Percentiles rank a stretch among this genome's conserved stretches.
Conservation (phyloP, 1,284 basidiomycete species). For the Pseudozyma pruni region DNA sequence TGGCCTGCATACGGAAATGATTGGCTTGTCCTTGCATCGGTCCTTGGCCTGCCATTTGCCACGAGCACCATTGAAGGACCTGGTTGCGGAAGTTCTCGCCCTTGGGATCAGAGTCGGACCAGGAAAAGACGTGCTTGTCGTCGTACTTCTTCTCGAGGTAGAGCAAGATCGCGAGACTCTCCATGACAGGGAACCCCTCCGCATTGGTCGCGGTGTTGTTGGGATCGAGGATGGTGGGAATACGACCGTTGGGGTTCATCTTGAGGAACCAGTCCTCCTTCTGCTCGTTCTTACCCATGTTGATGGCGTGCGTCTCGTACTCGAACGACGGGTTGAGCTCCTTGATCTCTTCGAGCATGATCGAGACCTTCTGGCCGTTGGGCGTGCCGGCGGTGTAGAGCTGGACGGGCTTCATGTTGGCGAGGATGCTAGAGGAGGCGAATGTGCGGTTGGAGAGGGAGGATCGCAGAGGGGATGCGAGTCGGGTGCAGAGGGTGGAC, state of each 20-base stretch:
- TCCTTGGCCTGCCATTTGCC: conserved; percentile 28
- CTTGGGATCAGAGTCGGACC: conserved; percentile 43
- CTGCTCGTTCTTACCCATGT: conserved; percentile 79
- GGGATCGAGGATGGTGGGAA: conserved; percentile 55
- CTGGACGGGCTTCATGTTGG: conserved; percentile 49
- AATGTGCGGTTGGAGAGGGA: neutral
- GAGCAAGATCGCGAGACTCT: conserved; percentile 52
- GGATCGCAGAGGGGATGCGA: neutral
- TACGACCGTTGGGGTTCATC: conserved; percentile 64
- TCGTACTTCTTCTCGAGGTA: conserved; percentile 61
- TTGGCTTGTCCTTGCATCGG: conserved; percentile 59
- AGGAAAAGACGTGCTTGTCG: conserved; percentile 48
- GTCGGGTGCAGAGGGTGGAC: conserved; percentile 81
- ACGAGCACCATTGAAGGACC: conserved; percentile 52
- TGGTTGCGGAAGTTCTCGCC: conserved; percentile 47
- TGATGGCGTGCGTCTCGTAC: conserved; percentile 73
- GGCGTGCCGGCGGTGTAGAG: conserved; percentile 68
- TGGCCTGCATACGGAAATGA: conserved; percentile 52
- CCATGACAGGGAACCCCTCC: conserved; percentile 50
- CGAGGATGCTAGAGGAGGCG: conserved; percentile 4
- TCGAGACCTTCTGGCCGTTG: conserved; percentile 93
- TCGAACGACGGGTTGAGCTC: conserved; percentile 52
- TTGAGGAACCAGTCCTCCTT: conserved; percentile 59
- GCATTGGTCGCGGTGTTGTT: conserved; percentile 36
- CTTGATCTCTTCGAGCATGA: conserved; percentile 82